Evolutionary conservation across 805 yeast species (phyloP), one percentile per base, ranked within the genome.

Genomic region (Barnettozyma siamensis): DNA sequence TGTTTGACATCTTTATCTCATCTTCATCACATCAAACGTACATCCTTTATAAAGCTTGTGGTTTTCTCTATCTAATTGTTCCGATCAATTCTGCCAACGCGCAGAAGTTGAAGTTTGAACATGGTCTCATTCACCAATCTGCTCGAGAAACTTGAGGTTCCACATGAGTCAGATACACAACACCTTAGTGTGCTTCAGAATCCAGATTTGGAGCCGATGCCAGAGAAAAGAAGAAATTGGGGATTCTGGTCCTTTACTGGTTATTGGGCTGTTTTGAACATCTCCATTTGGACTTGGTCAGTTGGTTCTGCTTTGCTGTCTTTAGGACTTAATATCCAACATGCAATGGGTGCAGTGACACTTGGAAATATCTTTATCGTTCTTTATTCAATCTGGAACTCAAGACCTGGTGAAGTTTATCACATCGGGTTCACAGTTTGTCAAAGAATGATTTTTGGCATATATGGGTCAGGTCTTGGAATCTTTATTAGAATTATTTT

Each of bases 191-290:
- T 50, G 11, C 47, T 60, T 12, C 57, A 57, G 34, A 65, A 67
- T 43, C 58, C 64, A 10, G 70, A 68, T 49, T 47, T 67, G 32
- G 64, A 59, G 16, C 72, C 73, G 2, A 64, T 67, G 63, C 64
- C 65, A 0, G 58, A 60, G 1, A 32, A 42, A 8, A 55, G 72
- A 50, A 48, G 71, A 39, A 53, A 48, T 5, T 69, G 73, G 74
- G 66, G 68, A 2, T 44, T 53, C 32, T 59, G 52, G 55, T 51
- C 62, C 7, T 62, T 45, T 37, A 45, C 59, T 13, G 61, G 59
- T 7, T 66, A 63, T 37, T 66, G 67, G 66, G 58, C 62, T 17
- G 56, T 66, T 12, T 45, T 64, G 30, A 58, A 61, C 16, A 52
- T 67, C 19, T 58, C 68, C 26, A 57, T 64, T 27, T 52, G 66